phyloP scores from a whole-genome alignment of 163 green algal genomes.

The Chlamydomonas reinhardtii region DNA sequence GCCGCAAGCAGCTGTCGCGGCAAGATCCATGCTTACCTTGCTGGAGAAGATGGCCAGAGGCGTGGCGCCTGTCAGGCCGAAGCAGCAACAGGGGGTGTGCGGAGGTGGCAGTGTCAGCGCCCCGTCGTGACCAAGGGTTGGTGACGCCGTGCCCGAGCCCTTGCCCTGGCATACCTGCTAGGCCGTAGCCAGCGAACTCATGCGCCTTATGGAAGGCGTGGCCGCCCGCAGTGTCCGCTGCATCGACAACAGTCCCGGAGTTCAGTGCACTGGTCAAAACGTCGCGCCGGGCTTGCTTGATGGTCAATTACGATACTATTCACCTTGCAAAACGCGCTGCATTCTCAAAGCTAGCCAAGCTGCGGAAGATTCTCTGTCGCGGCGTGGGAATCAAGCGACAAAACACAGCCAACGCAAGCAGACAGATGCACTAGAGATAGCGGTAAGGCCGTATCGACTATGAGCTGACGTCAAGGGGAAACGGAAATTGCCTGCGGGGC shows the following conservation, averaged over 20 bases:
- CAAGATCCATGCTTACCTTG: conserved; percentile 39
- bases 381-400: background rate
- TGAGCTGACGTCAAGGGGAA: too few species aligned
- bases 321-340: conserved; percentile 41
- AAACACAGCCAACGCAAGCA: background rate
- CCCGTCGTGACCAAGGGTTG: background rate
- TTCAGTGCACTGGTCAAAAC: too few species aligned
- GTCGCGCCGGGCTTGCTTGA: too few species aligned
- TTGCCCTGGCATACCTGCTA: conserved; percentile 53
- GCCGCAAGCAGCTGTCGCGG: too few species aligned
- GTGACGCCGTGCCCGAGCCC: background rate
- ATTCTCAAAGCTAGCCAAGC: conserved; percentile 12
- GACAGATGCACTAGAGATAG: too few species aligned
- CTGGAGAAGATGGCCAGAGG: conserved; percentile 59
- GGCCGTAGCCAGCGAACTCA: conserved; percentile 60
- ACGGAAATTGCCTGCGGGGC: background rate
- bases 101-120: background rate
- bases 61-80: conserved; percentile 35
- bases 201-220: conserved; percentile 61
- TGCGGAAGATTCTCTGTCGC: background rate
- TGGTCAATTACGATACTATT: too few species aligned
- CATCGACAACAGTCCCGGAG: background rate
- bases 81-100: too few species aligned
- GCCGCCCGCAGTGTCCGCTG: conserved; percentile 61
- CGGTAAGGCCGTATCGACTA: too few species aligned